Conservation (phyloP, 768 basidiomycete species). For the Tulasnella sp. region DNA sequence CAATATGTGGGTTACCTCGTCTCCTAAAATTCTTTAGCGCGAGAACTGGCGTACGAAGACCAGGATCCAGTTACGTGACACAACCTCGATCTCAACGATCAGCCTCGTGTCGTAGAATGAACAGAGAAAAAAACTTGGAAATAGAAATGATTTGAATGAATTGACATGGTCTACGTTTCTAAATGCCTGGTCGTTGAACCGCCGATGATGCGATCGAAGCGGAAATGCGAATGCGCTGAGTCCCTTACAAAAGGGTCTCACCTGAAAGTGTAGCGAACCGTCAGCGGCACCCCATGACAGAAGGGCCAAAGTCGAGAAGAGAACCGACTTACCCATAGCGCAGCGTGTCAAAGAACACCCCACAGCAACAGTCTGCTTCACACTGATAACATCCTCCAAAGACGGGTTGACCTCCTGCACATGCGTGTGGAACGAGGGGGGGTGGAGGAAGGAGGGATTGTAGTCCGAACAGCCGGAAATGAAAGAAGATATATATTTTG, state of each 20-base stretch:
- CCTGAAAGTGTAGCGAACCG: not conserved
- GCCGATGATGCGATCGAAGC: not conserved
- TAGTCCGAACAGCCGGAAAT: not conserved
- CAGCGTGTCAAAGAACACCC: slow-evolving; percentile 78
- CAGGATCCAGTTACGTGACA: not conserved
- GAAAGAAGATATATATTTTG: not conserved
- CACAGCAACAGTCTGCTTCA: slow-evolving; percentile 78
- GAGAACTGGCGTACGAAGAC: not conserved
- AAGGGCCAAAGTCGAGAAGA: not conserved
- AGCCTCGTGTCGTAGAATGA: not conserved
- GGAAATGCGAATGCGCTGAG: not conserved
- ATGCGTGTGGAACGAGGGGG: not conserved
- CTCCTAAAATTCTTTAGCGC: not conserved
- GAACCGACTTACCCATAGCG: slow-evolving; percentile 54
- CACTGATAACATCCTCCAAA: slow-evolving; percentile 60
- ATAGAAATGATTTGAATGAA: not conserved
- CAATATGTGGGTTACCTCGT: too few relatives aligned
- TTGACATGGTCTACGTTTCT: not conserved
- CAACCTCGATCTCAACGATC: not conserved
- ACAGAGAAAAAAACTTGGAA: not conserved
- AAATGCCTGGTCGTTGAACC: not conserved
- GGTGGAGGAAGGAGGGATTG: not conserved
- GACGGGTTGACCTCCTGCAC: slow-evolving; percentile 93
- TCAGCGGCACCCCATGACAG: not conserved
- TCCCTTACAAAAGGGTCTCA: slow-evolving; percentile 1